Base-by-base conservation (phyloP, 352 stramenopile species). In the Pythium graminicola region DNA sequence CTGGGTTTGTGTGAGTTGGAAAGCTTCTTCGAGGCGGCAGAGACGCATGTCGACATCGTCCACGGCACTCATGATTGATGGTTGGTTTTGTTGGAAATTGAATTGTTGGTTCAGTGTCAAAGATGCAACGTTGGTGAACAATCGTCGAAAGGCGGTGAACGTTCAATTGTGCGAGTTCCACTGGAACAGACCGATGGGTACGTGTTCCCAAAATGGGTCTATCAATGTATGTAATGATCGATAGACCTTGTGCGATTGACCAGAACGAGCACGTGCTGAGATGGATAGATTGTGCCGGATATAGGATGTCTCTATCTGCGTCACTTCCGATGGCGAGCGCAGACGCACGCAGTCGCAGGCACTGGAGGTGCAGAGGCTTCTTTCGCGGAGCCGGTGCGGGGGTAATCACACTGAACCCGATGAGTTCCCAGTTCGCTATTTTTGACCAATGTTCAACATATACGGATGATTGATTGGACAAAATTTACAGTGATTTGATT, bases 11-110 rank as follows among this genome's bases (percentile, higher is more conserved):
- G 74, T 79, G n/a, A 60, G n/a, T 13, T 76, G 58, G 22, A 74
- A 62, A 22, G 63, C 56, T 33, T 76, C 70, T 20, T 86, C 69
- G 29, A 86, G 63, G 24, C 71, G 75, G 33, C 44, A 67, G 29
- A 86, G 74, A 20, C 72, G 76, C 38, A 55, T 68, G 17, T 70
- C 73, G n/a, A 85, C 72, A 62, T 86, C 75, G 42, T 86, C 76
- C 31, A 86, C 76, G 10, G 70, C 71, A 54, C 76, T 86, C 76
- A 86, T 86, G 13, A 13, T 41, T 7, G 44, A 4, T 29, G 13
- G 19, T 3, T 22, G 20, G 19, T 42, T 50, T 20, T 27, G 19
- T 47, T 26, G 31, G 23, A 31, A 43, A 43, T 36, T 14, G 14
- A 14, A 36, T 14, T 14, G 31, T 36, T 9, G 31, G 31, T 9